phyloP scores from a whole-genome alignment of 805 yeast species.

The Candida boidinii region DNA sequence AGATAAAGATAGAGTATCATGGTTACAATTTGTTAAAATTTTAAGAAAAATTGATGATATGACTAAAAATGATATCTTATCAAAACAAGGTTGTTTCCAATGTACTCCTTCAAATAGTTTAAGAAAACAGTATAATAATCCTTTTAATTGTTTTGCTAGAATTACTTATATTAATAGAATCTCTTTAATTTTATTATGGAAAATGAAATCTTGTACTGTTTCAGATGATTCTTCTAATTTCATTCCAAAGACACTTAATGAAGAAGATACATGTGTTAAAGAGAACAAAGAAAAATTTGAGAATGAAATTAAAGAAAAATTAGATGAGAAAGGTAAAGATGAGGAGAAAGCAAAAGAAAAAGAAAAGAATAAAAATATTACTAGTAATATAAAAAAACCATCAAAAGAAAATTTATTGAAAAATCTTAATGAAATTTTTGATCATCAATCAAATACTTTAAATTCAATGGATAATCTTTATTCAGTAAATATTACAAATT shows the following conservation, averaged over 20 bases:
- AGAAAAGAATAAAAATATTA: no score
- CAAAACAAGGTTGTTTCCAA: no score
- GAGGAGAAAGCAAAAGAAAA: no score
- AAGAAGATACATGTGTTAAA: background rate
- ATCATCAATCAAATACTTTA: background rate
- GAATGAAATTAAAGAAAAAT: no score
- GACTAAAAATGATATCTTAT: constrained; percentile 12
- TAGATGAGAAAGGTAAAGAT: no score
- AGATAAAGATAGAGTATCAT: constrained; percentile 25
- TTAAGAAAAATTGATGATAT: constrained; percentile 15
- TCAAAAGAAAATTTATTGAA: constrained; percentile 12
- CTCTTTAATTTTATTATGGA: constrained; percentile 11
- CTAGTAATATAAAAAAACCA: no score
- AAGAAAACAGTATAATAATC: constrained; percentile 15
- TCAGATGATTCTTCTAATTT: background rate
- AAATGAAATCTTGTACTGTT: background rate
- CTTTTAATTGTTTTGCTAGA: constrained; percentile 18
- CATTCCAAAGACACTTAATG: background rate
- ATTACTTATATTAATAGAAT: constrained; percentile 19
- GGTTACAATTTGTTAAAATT: constrained; percentile 23
- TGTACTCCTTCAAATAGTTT: constrained; percentile 19
- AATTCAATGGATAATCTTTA: background rate
- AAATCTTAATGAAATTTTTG: no score
- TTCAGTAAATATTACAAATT: background rate
- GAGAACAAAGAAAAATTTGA: no score